A percentile compares a stretch with the other conserved stretches of the same genome.
phyloP scores from a whole-genome alignment of 768 basidiomycete genomes.

The Trametes elegans region DNA sequence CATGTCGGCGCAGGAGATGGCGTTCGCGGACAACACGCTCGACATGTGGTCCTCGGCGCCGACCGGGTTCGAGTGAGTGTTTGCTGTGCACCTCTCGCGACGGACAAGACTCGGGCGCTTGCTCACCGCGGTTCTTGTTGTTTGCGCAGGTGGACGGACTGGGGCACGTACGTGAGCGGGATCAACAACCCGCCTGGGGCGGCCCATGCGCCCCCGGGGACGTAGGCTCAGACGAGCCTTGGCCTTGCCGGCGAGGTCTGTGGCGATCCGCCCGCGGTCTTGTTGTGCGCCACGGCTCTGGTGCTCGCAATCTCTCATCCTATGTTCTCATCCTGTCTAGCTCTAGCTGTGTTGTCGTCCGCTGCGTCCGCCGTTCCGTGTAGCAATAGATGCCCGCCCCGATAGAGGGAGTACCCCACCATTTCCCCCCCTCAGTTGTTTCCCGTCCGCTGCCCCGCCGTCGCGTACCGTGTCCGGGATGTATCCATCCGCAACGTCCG shows the following conservation, averaged over 20 bases:
- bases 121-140: neutral
- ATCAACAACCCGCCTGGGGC: constrained; percentile 12
- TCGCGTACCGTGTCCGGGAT: neutral
- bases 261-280: no score
- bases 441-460: neutral
- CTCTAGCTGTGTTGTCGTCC: neutral
- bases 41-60: constrained; percentile 65
- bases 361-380: neutral
- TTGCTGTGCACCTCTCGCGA: neutral
- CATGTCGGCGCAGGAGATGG: constrained; percentile 11
- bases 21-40: constrained; percentile 43
- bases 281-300: neutral
- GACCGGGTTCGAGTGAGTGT: constrained; percentile 55
- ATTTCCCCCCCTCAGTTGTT: neutral
- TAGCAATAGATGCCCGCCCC: constrained; percentile 8
- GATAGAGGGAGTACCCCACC: neutral
- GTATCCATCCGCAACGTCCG: neutral
- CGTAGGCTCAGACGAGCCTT: neutral
- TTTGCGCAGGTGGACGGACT: constrained; percentile 26
- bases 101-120: no score
- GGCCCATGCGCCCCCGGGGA: constrained; percentile 2
- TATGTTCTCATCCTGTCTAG: neutral
- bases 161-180: constrained; percentile 28
- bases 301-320: neutral
- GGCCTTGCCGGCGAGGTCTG: no score